Conservation (phyloP, 176 grass and related monocot species). For the Ampelocalamus luodianensis region DNA sequence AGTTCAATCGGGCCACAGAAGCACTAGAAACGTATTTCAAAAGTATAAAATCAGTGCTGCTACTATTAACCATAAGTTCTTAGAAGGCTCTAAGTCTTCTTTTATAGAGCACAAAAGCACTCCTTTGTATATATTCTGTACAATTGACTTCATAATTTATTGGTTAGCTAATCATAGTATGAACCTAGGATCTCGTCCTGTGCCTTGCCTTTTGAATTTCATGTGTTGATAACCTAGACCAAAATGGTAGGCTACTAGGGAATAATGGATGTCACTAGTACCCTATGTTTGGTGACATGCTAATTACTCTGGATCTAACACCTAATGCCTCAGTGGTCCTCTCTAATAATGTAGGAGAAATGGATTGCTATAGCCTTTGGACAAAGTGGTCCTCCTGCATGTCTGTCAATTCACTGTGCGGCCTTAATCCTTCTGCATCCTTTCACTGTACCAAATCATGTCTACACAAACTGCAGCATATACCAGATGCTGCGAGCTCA, state of each 20-base stretch:
- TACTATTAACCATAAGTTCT: not conserved
- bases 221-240: not conserved
- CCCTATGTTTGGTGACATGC: not conserved
- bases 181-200: not conserved
- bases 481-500: constrained; percentile 7
- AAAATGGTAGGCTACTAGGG: constrained; percentile 6
- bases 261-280: constrained; percentile 15
- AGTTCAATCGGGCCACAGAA: not conserved
- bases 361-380: not conserved
- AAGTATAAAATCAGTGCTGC: not conserved
- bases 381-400: constrained; percentile 43
- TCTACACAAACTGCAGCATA: constrained; percentile 7
- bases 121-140: not conserved
- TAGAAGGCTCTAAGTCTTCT: not conserved
- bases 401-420: constrained; percentile 22
- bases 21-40: not conserved
- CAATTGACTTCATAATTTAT: not conserved
- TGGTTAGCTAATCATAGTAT: not conserved
- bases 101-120: not conserved
- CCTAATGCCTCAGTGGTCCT: constrained; percentile 42
- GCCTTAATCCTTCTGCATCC: constrained; percentile 2
- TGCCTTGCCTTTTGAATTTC: constrained; percentile 5
- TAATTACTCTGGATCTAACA: constrained; percentile 42
- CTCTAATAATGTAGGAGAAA: not conserved
- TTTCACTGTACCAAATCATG: constrained; percentile 24